Conservation (phyloP, 108 stramenopile genomes). For the Bacterosira constricta region DNA sequence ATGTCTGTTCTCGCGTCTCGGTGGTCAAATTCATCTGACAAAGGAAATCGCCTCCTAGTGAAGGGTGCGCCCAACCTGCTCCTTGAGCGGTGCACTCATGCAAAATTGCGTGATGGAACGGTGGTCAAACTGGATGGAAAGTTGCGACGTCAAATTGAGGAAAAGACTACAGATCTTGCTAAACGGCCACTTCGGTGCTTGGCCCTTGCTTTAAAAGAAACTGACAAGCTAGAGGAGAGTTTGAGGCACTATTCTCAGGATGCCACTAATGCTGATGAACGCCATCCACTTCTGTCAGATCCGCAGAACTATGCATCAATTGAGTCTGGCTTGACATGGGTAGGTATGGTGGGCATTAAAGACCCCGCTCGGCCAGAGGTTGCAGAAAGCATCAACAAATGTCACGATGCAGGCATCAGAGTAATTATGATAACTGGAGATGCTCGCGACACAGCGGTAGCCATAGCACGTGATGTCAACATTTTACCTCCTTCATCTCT, state of each 20-base stretch:
- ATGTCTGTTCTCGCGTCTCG: conserved; percentile 71
- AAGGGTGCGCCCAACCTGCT: conserved; percentile 98
- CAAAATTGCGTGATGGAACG: conserved; percentile 83
- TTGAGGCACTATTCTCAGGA: conserved; percentile 42
- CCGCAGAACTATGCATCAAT: conserved; percentile 83
- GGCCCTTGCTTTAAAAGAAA: conserved; percentile 92
- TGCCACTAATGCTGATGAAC: conserved; percentile 31
- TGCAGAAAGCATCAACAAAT: conserved; percentile 88
- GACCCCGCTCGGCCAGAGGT: conserved; percentile 99
- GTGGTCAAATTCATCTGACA: conserved; percentile 31
- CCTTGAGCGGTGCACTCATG: conserved; percentile 89
- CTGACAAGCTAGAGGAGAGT: conserved; percentile 54
- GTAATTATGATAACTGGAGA: conserved; percentile 99
- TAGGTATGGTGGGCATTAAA: conserved; percentile 96
- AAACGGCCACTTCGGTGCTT: conserved; percentile 92
- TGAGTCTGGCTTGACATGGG: conserved; percentile 93
- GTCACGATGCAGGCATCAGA: conserved; percentile 93
- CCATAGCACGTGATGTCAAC: conserved; percentile 85
- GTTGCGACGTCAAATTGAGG: conserved; percentile 65
- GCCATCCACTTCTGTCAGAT: conserved; percentile 63
- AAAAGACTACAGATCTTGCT: conserved; percentile 81
- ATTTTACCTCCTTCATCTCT: conserved; percentile 61
- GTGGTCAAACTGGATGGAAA: conserved; percentile 70
- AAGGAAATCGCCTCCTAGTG: conserved; percentile 85
- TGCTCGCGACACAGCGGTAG: conserved; percentile 94